Evolutionary conservation across 1,284 basidiomycete species (phyloP), one percentile per base, ranked within the genome.

Genomic region (Tetrapyrgos nigripes): DNA sequence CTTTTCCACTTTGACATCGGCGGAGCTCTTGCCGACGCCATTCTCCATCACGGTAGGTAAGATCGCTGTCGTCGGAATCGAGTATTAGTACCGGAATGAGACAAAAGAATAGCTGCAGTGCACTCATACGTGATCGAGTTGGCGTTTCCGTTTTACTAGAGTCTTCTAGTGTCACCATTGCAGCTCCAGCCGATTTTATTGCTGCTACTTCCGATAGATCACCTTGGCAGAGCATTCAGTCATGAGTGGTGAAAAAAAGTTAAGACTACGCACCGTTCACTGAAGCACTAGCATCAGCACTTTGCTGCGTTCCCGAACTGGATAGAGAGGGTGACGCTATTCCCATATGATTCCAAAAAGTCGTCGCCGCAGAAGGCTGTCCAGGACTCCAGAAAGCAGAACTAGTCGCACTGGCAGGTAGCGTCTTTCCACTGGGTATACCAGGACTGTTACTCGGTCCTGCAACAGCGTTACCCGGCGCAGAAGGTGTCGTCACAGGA

Each of bases 361-460:
- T 52, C 4, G 63, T 58, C 11, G 57, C 58, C 19, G 67, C 62
- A 17, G 68, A 63, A 31, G 61, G 44, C 28, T 66, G 63, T 50
- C 61, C 64, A 29, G 50, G 59, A 27, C 58, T 68, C 61, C 66
- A 64, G 45, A 65, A 60, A 4, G 64, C 60, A 8, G 69, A 64
- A 3, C 67, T 65, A 17, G 67, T 60, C 17, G 43, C 50, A 9
- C 50, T 52, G 13, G 65, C 59, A 9, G 70, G 58, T 4, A 53
- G 19, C 8, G 37, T 21, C 21, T 19, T 47, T 21, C 48, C 50
- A 23, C 44, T 45, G 19, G 50, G 27, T 26, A 43, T 45, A 46
- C 53, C 47, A 46, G 31, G 17, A 17, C 44, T 21, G 13, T 11
- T 40, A 6, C 49, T 45, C 11, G n/a, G 29, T 8, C 40, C 14